These are phyloP conservation scores for Prunus mume DNA, from an alignment of 306 rosid species.

Conservation along the genomic window DNA sequence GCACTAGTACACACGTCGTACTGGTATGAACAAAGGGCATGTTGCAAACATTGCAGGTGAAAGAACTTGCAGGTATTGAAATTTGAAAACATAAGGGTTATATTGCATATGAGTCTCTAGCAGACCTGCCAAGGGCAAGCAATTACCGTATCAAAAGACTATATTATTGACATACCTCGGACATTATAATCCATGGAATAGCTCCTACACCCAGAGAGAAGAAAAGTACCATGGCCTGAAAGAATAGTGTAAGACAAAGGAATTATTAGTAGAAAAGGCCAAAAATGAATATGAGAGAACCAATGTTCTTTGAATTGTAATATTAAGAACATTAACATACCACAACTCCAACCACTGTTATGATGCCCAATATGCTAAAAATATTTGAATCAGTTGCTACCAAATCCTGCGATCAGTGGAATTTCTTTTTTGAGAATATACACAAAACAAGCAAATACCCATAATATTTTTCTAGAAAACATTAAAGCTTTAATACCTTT, in stretches of 20 bases:
- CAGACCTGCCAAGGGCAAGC: not conserved
- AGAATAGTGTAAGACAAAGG: conserved; percentile 18
- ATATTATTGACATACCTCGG: conserved; percentile 63
- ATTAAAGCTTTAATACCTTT: conserved; percentile 49
- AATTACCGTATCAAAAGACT: not conserved
- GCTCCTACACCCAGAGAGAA: conserved; percentile 95
- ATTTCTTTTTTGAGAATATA: conserved; percentile 4
- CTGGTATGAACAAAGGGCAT: not conserved
- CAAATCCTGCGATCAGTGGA: conserved; percentile 42
- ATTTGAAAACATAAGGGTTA: not conserved
- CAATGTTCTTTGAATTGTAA: not conserved
- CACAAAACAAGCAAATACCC: not conserved
- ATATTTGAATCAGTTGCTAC: conserved; percentile 42
- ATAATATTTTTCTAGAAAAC: not conserved
- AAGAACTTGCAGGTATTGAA: not conserved
- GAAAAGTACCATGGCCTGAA: conserved; percentile 74
- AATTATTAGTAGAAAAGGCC: conserved; percentile 10
- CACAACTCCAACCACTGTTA: conserved; percentile 80
- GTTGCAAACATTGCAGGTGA: conserved; percentile 7
- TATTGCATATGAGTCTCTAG: not conserved
- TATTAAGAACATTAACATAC: conserved; percentile 42
- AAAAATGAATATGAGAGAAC: not conserved
- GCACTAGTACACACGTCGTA: not conserved
- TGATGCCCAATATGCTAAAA: conserved; percentile 46
- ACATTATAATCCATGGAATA: conserved; percentile 99